These are phyloP conservation scores for Myxozyma geophila DNA, from an alignment of 805 yeast genomes.

Conservation along the genomic window DNA sequence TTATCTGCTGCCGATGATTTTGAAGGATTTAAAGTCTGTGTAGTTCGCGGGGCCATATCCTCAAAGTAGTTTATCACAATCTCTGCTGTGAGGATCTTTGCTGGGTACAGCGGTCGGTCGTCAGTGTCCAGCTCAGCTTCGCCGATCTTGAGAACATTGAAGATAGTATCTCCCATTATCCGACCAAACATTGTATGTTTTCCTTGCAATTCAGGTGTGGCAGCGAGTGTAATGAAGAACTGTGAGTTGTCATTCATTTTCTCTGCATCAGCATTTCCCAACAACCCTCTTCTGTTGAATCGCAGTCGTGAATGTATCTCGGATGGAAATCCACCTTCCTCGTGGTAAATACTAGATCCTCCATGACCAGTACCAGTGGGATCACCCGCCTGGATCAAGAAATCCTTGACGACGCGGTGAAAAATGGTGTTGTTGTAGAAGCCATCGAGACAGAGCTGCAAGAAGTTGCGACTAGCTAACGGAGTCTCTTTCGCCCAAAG, in stretches of 20 bases:
- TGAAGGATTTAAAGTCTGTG: neutral
- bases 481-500: constrained; percentile 75
- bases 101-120: constrained; percentile 58
- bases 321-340: constrained; percentile 41
- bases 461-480: constrained; percentile 51
- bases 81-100: constrained; percentile 49
- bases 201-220: constrained; percentile 52
- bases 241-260: constrained; percentile 45
- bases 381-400: constrained; percentile 50
- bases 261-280: constrained; percentile 54
- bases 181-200: constrained; percentile 60
- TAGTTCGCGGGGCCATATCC: constrained; percentile 44
- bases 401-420: constrained; percentile 47
- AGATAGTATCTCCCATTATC: constrained; percentile 60
- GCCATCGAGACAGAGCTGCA: constrained; percentile 55
- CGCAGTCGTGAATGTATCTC: constrained; percentile 60
- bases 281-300: constrained; percentile 57
- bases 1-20: neutral
- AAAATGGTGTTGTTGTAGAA: constrained; percentile 52
- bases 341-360: constrained; percentile 40
- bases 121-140: constrained; percentile 53
- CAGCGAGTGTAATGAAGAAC: constrained; percentile 57
- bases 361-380: constrained; percentile 45
- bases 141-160: constrained; percentile 55
- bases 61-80: constrained; percentile 57